Conservation (phyloP, 495 filamentous ascomycete species). For the Endocarpon pusillum region DNA sequence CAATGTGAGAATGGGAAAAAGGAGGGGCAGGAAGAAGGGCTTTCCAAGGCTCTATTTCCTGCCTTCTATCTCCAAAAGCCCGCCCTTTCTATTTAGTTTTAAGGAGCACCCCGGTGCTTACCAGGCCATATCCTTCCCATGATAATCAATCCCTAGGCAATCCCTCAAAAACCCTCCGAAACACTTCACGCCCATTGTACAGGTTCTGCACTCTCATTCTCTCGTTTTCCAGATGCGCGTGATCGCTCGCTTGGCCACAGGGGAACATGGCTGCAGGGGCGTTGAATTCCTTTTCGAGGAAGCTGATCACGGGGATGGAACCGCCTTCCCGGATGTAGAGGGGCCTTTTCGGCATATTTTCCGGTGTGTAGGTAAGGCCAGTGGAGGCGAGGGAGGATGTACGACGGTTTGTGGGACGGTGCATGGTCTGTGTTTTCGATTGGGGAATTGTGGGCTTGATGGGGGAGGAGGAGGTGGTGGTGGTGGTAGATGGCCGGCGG, state of each 20-base stretch:
- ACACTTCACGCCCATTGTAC: slow-evolving; percentile 82
- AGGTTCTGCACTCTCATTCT: slow-evolving; percentile 71
- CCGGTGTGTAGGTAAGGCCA: slow-evolving; percentile 6
- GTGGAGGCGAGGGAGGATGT: slow-evolving; percentile 8
- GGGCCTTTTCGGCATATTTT: too few species aligned
- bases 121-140: slow-evolving; percentile 14
- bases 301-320: slow-evolving; percentile 81
- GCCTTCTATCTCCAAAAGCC: too few species aligned
- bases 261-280: slow-evolving; percentile 88
- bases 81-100: too few species aligned
- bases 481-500: not conserved
- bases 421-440: not conserved
- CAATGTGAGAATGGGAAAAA: too few species aligned
- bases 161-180: slow-evolving; percentile 66
- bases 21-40: too few species aligned
- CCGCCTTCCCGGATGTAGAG: slow-evolving; percentile 94
- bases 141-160: too few species aligned
- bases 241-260: slow-evolving; percentile 87
- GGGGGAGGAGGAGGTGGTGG: not conserved
- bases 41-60: too few species aligned
- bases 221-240: slow-evolving; percentile 91
- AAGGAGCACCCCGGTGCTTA: too few species aligned
- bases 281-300: slow-evolving; percentile 85
- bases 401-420: not conserved
- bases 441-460: not conserved